A percentile compares a stretch with the other conserved stretches of the same genome.
Evolutionary conservation across 768 basidiomycete genomes (phyloP).

Genomic region (Melanogaster broomeanus): DNA sequence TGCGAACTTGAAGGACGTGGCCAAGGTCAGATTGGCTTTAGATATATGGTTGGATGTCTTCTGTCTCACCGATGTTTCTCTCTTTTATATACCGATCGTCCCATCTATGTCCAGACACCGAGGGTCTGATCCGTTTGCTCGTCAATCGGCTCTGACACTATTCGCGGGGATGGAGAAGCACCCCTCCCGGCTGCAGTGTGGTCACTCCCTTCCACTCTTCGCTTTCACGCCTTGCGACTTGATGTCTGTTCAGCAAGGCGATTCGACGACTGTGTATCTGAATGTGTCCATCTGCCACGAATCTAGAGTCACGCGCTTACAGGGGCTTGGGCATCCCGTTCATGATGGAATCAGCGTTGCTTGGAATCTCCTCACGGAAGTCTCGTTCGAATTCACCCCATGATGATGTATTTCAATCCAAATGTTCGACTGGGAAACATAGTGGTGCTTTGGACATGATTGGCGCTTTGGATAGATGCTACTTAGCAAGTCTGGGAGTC

Average conservation of each 20-base stretch:
- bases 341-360: conserved; percentile 1
- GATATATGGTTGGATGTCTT: conserved; percentile 15
- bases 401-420: no score
- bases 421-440: no score
- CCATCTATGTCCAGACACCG: conserved; percentile 5
- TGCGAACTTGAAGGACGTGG: conserved; percentile 9
- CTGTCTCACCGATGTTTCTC: conserved; percentile 17
- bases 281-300: conserved; percentile 10
- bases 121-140: conserved; percentile 9
- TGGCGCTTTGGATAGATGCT: no score
- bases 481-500: no score
- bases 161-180: conserved; percentile 17
- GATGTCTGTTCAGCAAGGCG: conserved; percentile 10
- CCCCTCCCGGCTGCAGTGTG: conserved; percentile 9
- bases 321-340: not conserved
- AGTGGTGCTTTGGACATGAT: no score
- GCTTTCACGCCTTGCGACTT: conserved; percentile 16
- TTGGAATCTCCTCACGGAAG: conserved; percentile 16
- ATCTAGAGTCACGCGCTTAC: conserved; percentile 17
- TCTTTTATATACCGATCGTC: no score
- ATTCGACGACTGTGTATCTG: not conserved
- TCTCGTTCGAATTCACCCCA: conserved; percentile 13
- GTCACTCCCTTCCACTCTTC: conserved; percentile 16
- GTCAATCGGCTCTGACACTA: conserved; percentile 12
- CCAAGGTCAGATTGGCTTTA: not conserved